Evolutionary conservation across 2,329 filamentous ascomycete species (phyloP).

Genomic region (Fonsecaea multimorphosa): DNA sequence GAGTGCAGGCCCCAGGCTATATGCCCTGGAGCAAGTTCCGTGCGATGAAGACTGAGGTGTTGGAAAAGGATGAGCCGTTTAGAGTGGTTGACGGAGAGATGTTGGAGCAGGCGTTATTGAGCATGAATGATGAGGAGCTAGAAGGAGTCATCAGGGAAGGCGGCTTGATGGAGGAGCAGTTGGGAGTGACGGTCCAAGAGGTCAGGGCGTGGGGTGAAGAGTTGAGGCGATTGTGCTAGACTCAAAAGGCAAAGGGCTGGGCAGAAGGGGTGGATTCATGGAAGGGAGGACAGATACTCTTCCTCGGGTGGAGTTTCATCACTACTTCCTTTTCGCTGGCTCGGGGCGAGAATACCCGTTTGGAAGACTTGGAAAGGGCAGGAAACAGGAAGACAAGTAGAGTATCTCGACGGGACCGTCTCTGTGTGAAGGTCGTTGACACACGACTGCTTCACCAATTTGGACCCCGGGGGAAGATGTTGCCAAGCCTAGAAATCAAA

Average conservation of each 20-base stretch:
- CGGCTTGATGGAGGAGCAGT: constrained; percentile 28
- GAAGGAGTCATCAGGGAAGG: constrained; percentile 57
- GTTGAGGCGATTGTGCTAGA: constrained; percentile 38
- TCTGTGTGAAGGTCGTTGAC: too few relatives aligned
- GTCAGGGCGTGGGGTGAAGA: constrained; percentile 38
- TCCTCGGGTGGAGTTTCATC: too few relatives aligned
- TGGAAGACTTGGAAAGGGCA: not conserved
- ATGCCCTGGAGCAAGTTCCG: constrained; percentile 80
- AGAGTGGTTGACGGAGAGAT: constrained; percentile 93
- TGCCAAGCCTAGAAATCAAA: too few relatives aligned
- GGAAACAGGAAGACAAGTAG: not conserved
- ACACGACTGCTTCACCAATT: too few relatives aligned
- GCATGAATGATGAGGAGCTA: constrained; percentile 67
- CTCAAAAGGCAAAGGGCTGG: not conserved
- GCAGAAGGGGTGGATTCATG: not conserved
- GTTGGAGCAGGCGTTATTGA: constrained; percentile 77
- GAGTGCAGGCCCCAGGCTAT: constrained; percentile 72
- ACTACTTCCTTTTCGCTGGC: not conserved
- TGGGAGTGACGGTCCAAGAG: constrained; percentile 35
- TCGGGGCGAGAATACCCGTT: not conserved
- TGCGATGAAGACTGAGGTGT: constrained; percentile 76
- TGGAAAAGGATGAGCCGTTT: constrained; percentile 75
- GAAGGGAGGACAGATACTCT: not conserved
- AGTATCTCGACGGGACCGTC: too few relatives aligned
- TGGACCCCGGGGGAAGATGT: too few relatives aligned